These are phyloP conservation scores for Dacryopinax spathularia DNA, from an alignment of 768 basidiomycete genomes.

Conservation along the genomic window DNA sequence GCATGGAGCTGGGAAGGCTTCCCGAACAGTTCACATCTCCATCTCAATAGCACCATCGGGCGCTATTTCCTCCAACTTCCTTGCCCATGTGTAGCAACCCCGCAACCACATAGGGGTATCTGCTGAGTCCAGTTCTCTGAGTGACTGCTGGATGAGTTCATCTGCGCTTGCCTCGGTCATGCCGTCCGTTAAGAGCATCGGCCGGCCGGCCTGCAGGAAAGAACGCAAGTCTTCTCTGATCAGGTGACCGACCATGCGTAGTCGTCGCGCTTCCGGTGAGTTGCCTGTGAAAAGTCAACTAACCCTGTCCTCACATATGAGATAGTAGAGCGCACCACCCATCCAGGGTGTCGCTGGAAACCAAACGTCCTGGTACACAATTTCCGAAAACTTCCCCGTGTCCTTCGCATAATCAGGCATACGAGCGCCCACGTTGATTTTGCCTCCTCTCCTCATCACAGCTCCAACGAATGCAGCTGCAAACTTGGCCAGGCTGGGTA, in stretches of 20 bases:
- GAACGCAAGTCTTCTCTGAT: slow-evolving; percentile 27
- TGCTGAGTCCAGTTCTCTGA: neutral
- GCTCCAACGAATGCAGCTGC: slow-evolving; percentile 28
- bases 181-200: slow-evolving; percentile 51
- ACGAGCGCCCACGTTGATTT: slow-evolving; percentile 46
- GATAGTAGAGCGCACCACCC: neutral
- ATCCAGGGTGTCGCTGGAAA: slow-evolving; percentile 38
- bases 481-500: neutral
- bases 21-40: too few relatives aligned
- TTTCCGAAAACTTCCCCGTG: slow-evolving; percentile 34
- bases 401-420: slow-evolving; percentile 40
- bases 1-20: too few relatives aligned
- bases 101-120: neutral
- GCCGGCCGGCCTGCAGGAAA: slow-evolving; percentile 52
- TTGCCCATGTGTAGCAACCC: neutral
- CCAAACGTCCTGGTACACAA: slow-evolving; percentile 46
- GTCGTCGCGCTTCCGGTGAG: neutral
- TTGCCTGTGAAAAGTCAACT: neutral
- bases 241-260: neutral
- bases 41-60: too few relatives aligned
- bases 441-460: slow-evolving; percentile 42
- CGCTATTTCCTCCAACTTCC: too few relatives aligned
- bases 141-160: slow-evolving; percentile 22
- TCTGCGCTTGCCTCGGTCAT: slow-evolving; percentile 40
- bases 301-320: neutral